phyloP scores from a whole-genome alignment of 345 rosid genomes.

The Arabis hirsuta region DNA sequence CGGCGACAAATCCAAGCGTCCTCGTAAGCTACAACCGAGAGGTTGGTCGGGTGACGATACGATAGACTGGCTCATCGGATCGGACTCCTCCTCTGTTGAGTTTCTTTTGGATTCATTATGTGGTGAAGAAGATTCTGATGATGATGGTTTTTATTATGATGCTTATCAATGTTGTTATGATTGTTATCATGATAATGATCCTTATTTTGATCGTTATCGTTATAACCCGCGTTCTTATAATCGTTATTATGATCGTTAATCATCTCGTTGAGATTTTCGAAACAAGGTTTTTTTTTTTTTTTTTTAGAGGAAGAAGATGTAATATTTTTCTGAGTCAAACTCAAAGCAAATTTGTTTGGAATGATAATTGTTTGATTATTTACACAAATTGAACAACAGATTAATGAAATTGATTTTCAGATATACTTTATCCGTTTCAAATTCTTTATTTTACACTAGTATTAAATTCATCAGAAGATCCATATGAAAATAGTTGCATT shows the following conservation, averaged over 20 bases:
- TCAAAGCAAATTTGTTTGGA: not conserved
- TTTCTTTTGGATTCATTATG: slow-evolving; percentile 15
- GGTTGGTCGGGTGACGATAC: slow-evolving; percentile 30
- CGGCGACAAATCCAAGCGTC: slow-evolving; percentile 19
- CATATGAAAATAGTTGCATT: too few relatives aligned
- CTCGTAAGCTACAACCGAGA: slow-evolving; percentile 10
- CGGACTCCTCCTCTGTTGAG: slow-evolving; percentile 1
- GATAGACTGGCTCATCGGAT: slow-evolving; percentile 25
- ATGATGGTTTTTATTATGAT: not conserved
- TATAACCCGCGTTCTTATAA: too few relatives aligned
- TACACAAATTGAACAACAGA: too few relatives aligned
- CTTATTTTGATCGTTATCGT: slow-evolving; percentile 17
- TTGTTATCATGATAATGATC: not conserved
- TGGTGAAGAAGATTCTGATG: slow-evolving; percentile 18
- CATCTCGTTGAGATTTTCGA: not conserved
- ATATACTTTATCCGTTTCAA: too few relatives aligned
- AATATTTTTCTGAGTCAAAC: not conserved
- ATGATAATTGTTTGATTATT: too few relatives aligned
- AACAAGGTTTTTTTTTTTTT: not conserved
- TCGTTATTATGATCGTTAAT: not conserved
- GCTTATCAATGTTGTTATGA: not conserved
- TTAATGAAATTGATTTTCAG: too few relatives aligned
- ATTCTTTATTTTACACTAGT: too few relatives aligned
- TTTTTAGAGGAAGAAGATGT: not conserved
- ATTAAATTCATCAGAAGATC: too few relatives aligned